Conservation (phyloP, 2,329 filamentous ascomycete genomes). For the Aspergillus amoenus region DNA sequence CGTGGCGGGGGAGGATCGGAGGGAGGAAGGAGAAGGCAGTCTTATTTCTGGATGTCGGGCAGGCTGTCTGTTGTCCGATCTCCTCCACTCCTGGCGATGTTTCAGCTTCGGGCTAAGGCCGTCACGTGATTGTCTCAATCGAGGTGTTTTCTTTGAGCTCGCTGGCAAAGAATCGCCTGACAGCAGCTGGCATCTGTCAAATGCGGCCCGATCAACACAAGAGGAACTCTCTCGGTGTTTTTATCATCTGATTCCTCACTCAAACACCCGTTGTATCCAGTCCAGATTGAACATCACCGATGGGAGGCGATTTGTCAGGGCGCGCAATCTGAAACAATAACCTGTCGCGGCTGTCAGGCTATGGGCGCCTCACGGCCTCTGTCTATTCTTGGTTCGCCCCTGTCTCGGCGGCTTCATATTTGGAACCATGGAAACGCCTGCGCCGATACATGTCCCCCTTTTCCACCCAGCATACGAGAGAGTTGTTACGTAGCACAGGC, state of each 20-base stretch:
- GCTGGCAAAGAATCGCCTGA: neutral
- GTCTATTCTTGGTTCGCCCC: constrained; percentile 9
- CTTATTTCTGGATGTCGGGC: neutral
- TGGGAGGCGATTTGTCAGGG: constrained; percentile 21
- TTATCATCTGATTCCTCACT: neutral
- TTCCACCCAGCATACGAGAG: neutral
- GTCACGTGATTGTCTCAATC: constrained; percentile 5
- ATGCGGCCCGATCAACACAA: neutral
- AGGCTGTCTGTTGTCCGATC: neutral
- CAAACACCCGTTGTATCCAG: neutral
- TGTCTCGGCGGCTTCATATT: neutral
- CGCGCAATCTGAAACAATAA: constrained; percentile 22
- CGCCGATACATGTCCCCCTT: neutral
- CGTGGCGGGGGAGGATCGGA: neutral
- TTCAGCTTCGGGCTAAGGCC: constrained; percentile 1
- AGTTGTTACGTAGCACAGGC: neutral
- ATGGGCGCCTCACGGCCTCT: constrained; percentile 1
- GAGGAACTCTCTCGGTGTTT: neutral
- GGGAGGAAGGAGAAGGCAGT: neutral
- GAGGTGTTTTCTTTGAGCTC: neutral
- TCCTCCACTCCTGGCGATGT: constrained; percentile 2
- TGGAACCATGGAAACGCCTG: constrained; percentile 2
- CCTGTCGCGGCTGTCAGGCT: constrained; percentile 10
- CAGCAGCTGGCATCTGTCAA: neutral
- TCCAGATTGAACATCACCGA: constrained; percentile 1